Evolutionary conservation across 495 filamentous ascomycete genomes (phyloP), one percentile per base, ranked within the genome.

Genomic region (Neurospora sp.): DNA sequence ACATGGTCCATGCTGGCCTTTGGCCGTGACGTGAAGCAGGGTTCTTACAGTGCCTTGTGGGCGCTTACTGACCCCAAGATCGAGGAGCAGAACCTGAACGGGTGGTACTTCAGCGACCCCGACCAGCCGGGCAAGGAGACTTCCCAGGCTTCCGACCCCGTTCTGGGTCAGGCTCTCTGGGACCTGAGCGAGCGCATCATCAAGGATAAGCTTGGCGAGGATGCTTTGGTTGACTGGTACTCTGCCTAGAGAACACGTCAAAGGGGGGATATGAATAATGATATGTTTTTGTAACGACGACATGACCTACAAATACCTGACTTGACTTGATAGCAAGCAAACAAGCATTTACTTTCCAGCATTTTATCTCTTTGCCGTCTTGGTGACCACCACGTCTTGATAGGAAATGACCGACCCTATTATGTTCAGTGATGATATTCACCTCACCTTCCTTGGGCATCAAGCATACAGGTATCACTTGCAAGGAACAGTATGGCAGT

Each of bases 11-110:
- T 80, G 79, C 46, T 79, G 35, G 72, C 78, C 1, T 59, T 76
- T 9, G 81, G 83, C 11, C 79, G 83, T 1, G 77, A 81, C 46
- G 74, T 78, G 27, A 79, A 85, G 75, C 83, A 85, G 68, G 84
- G 83, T 6, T 78, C 84, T 0, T 85, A 79, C 75, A 84, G 82
- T 66, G 82, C 83, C 2, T 72, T 85, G 72, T 84, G 79, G 75
- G 84, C 82, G 6, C 72, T 80, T 31, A 84, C 82, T 16, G 76
- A 76, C 37, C 82, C 83, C 18, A 81, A 85, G 75, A 75, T 85
- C 10, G 81, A 83, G 70, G 76, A 84, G 73, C 79, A 84, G 73
- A 75, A 79, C 3, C 76, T 76, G 79, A 85, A 84, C 71, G 82
- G 84, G 0, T 79, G 70, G 68, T 85, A 85, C 74, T 82, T 84